Percentiles rank a stretch among this genome's conserved stretches.
Evolutionary conservation across 768 basidiomycete species (phyloP).

Genomic region (Russula vinacea): DNA sequence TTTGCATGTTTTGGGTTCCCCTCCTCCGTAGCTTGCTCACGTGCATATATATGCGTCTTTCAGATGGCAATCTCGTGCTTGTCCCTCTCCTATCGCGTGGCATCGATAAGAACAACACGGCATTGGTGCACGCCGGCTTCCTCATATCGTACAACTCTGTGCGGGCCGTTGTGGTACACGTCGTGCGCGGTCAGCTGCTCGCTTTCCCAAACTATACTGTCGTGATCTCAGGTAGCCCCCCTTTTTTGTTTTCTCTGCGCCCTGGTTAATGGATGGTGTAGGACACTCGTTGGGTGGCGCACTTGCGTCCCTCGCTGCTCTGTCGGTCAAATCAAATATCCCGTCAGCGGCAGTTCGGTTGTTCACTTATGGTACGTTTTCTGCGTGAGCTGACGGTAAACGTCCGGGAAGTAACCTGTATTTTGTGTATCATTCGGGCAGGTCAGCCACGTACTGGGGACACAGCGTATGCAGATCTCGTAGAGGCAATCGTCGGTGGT

Average conservation of each 20-base stretch:
- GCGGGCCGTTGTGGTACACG: slow-evolving; percentile 16
- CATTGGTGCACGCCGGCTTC: slow-evolving; percentile 32
- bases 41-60: neutral
- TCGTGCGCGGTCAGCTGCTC: slow-evolving; percentile 25
- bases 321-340: slow-evolving; percentile 30
- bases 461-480: slow-evolving; percentile 40
- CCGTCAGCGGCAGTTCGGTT: slow-evolving; percentile 31
- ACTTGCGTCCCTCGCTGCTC: slow-evolving; percentile 30
- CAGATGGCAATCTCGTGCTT: slow-evolving; percentile 38
- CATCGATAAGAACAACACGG: slow-evolving; percentile 35
- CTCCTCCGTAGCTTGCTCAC: neutral
- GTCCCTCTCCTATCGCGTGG: slow-evolving; percentile 34
- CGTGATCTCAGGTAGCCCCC: slow-evolving; percentile 23
- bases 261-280: neutral
- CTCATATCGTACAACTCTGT: slow-evolving; percentile 33
- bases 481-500: slow-evolving; percentile 40
- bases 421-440: slow-evolving; percentile 27
- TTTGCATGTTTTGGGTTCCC: no score
- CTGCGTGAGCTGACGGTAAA: neutral
- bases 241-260: neutral
- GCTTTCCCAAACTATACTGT: slow-evolving; percentile 28
- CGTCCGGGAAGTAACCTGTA: neutral
- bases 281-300: slow-evolving; percentile 34
- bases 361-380: slow-evolving; percentile 46
- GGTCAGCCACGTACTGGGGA: slow-evolving; percentile 53